Evolutionary conservation across 2,329 filamentous ascomycete genomes (phyloP), one percentile per base, ranked within the genome.

Genomic region (Aureobasidium sp.): DNA sequence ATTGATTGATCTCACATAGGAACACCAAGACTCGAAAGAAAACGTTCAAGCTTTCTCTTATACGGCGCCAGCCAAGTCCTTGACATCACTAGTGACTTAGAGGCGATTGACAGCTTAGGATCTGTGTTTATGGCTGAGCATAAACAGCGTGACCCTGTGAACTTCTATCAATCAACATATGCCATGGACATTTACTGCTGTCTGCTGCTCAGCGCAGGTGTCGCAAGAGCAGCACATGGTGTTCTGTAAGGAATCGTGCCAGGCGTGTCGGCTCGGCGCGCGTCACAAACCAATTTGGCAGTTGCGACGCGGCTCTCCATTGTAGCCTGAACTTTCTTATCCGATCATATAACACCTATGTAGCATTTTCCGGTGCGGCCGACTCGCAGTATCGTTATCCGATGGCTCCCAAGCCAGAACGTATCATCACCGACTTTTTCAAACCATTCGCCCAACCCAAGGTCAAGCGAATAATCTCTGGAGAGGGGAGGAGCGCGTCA

Each of bases 391-490:
- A 48, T 58, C 13, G 2, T 39, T 58, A 48, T 23, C 42, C 3
- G 29, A 58, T 58, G 55, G 55, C 55, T 15, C 23, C 32, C 15
- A 58, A 39, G 15, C 26, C 41, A 26, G 15, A 58, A 8, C 41
- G 55, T 10, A 39, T 7, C 29, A 77, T 82, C 36, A 74, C 72
- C 10, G 76, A 78, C 59, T 82, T 78, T 66, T 82, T 83, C 69
- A 76, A 74, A 51, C 74, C 75, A 2, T 76, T 73, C 56, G 61
- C 68, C 32, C 66, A 71, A 5, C 69, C 69, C 5, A 67, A 66
- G 48, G 63, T 37, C 29, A 70, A 69, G n/a, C 41, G 23, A 9
- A 50, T 42, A 26, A 26, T 26, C 20, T 15, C 23, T 26, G 17
- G 23, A 23, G 57, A 60, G 12, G 57, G 39, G 47, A 52, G 39